phyloP scores from a whole-genome alignment of 495 filamentous ascomycete genomes.

The Bacidia gigantensis region DNA sequence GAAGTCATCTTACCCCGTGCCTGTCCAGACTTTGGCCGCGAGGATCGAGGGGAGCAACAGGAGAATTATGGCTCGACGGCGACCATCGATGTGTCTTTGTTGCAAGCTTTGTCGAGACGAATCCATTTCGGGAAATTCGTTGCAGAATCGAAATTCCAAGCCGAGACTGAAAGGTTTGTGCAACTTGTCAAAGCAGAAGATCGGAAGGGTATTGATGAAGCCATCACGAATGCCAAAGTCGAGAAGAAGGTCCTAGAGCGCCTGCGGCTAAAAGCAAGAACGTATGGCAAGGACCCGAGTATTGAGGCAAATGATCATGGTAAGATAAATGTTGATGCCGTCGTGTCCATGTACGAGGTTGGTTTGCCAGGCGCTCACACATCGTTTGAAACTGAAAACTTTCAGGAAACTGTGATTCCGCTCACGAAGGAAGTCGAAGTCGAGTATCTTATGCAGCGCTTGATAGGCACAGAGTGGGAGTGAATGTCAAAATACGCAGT shows the following conservation, averaged over 20 bases:
- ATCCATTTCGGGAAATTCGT: constrained; percentile 99
- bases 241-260: constrained; percentile 87
- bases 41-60: constrained; percentile 69
- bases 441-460: constrained; percentile 89
- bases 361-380: constrained; percentile 11
- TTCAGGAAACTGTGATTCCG: constrained; percentile 81
- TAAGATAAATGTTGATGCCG: constrained; percentile 88
- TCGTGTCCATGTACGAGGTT: constrained; percentile 86
- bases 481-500: too few relatives aligned
- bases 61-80: constrained; percentile 95
- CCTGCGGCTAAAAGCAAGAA: constrained; percentile 79
- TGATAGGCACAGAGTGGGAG: constrained; percentile 56
- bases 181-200: constrained; percentile 67
- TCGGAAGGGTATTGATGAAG: constrained; percentile 64
- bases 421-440: constrained; percentile 96
- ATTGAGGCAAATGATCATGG: constrained; percentile 36
- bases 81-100: constrained; percentile 75
- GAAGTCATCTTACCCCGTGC: constrained; percentile 67
- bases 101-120: constrained; percentile 82
- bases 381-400: constrained; percentile 10
- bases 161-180: constrained; percentile 68
- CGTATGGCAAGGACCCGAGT: constrained; percentile 85
- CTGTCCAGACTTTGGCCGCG: constrained; percentile 55
- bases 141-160: constrained; percentile 91
- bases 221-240: constrained; percentile 81